Base-by-base conservation (phyloP, 192 early-diverging fungal species). In the Paraglomus brasilianum region DNA sequence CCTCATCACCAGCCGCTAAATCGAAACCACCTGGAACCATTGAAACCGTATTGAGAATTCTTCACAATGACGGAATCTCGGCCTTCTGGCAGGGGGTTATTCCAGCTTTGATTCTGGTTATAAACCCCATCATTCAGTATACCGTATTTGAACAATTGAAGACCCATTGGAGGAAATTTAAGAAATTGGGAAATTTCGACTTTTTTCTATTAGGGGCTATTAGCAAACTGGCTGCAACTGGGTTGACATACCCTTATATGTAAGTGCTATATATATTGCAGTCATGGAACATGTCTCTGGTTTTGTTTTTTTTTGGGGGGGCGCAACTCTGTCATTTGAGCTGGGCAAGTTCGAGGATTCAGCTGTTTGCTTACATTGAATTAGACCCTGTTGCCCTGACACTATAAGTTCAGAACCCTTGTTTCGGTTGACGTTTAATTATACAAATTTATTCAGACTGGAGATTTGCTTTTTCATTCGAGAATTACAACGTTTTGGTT, bases 61-160 rank as follows among this genome's bases (percentile, higher is more conserved):
- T 95, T 72, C 86, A 89, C 51, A 90, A 96, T 53, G 94, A 96
- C 50, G 97, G 97, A 44, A 53, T 92, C 61, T 70, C 81, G 58
- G 89, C 91, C 10, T 90, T 99, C 80, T 99, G 88, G 87, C 86
- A 91, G 69, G 97, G 97, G 44, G 85, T 98, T 38, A 76, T 90
- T 41, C 95, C 97, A 41, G 97, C 97, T 49, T 83, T 99, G 72
- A 92, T 99, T 62, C 83, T 99, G 78, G 97, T 99, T 52, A 94
- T 93, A 82, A 99, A 99, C 83, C 97, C 97, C 48, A 95, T 99
- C 63, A 99, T 99, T 78, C 97, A 99, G 84, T 99, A 97, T 82
- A 98, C 97, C 7, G 91, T 90, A 7, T 99, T 97, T 86, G 97
- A 99, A 83, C 91, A 93, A 79, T 72, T 97, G 66, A 94, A 93